phyloP scores from a whole-genome alignment of 2,329 filamentous ascomycete species.

The Claviceps maximensis region DNA sequence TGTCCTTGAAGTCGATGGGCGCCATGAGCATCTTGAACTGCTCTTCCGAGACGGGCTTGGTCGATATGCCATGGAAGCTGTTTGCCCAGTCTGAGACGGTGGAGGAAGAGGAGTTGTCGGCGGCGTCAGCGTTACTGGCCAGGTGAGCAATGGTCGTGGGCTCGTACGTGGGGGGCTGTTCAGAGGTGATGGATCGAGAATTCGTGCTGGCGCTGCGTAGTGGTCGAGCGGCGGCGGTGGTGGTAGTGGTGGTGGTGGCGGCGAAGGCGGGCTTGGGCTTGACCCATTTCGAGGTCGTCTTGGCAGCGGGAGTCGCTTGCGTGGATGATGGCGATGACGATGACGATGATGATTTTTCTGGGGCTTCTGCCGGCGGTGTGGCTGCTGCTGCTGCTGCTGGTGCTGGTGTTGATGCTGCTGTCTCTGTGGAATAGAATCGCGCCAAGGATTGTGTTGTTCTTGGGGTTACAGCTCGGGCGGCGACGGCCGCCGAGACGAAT shows the following conservation, averaged over 20 bases:
- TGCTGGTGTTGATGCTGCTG: not conserved
- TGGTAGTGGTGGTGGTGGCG: not conserved
- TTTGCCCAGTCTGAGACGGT: slow-evolving; percentile 59
- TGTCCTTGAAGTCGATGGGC: slow-evolving; percentile 56
- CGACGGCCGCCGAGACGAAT: slow-evolving; percentile 10
- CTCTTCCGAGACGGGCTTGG: slow-evolving; percentile 56
- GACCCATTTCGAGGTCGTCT: not conserved
- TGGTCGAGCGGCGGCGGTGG: not conserved
- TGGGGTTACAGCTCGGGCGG: slow-evolving; percentile 6
- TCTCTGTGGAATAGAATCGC: slow-evolving; percentile 14
- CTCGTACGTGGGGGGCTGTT: slow-evolving; percentile 7
- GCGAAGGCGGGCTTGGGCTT: not conserved
- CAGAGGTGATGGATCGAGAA: not conserved
- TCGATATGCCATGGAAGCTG: slow-evolving; percentile 69
- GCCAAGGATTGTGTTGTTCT: slow-evolving; percentile 3
- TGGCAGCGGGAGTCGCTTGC: not conserved
- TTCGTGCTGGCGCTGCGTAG: not conserved
- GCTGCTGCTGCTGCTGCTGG: not conserved
- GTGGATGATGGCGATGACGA: too few relatives aligned
- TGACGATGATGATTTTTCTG: too few relatives aligned
- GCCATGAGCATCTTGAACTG: slow-evolving; percentile 54
- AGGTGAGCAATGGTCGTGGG: slow-evolving; percentile 9
- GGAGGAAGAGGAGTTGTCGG: not conserved
- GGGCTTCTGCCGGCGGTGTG: not conserved
- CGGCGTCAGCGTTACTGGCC: slow-evolving; percentile 1